Evolutionary conservation across 805 yeast genomes (phyloP), one percentile per base, ranked within the genome.

Genomic region (Komagataella populi): DNA sequence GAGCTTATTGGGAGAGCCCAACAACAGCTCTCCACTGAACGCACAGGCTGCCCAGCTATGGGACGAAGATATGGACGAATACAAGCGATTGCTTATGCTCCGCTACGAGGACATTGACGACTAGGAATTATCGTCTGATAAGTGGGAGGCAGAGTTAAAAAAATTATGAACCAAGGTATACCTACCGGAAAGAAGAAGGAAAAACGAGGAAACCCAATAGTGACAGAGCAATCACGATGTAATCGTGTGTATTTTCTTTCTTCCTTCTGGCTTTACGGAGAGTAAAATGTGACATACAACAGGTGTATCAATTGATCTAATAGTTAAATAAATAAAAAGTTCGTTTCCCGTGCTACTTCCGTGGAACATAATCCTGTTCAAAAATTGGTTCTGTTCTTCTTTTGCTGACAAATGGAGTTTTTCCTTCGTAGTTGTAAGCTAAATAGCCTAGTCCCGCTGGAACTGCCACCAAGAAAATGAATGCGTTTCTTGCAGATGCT

Each of bases 21-120:
- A 91, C 65, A 98, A 98, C 44, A 99, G 93, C 67, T 98, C 93
- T 74, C 99, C 99, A 55, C 80, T 93, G 67, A 99, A 93, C 45
- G 97, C 98, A 22, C 99, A 93, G 71, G 93, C 93, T 62, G 98
- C 98, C 50, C 95, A 91, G 65, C 80, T 90, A 56, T 95, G 90
- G 75, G 90, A 90, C 74, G 87, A 89, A 59, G 97, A 93, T 72
- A 79, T 93, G 66, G 77, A 88, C 49, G 87, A 89, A 70, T 93
- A 89, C 69, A 97, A 93, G 39, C 39, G 39, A 30, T 8, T 30
- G 39, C 39, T 30, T 4, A 30, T 30, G 39, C 39, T 30, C 39
- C 39, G 39, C 14, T 30, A 30, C 39, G 39, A 30, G 39, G 39
- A 30, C 39, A 30, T 30, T 30, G 39, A 30, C 39, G 39, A 30